Conservation (phyloP, 192 early-diverging fungal species). For the Backusella psychrophila region DNA sequence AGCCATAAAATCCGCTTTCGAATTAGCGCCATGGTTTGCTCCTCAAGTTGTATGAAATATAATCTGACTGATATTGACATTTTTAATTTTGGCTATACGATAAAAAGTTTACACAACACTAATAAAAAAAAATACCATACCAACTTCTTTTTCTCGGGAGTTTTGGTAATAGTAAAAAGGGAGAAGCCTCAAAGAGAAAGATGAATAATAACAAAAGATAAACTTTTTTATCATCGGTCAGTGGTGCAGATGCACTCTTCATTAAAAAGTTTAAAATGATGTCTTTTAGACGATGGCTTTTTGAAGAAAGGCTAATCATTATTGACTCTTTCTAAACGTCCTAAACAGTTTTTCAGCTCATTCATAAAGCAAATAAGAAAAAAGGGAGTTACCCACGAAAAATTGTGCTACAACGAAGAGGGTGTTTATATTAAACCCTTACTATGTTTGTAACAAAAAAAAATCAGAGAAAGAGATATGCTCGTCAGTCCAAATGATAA, state of each 20-base stretch:
- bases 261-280: conserved; percentile 85
- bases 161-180: not conserved
- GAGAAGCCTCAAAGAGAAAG: not conserved
- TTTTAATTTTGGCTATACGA: conserved; percentile 86
- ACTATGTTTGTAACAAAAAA: conserved; percentile 75
- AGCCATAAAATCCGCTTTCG: conserved; percentile 57
- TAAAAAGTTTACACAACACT: conserved; percentile 67
- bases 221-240: conserved; percentile 75
- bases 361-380: conserved; percentile 38
- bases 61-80: conserved; percentile 73
- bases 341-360: conserved; percentile 90
- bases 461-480: conserved; percentile 69
- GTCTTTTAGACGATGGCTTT: conserved; percentile 73
- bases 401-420: not conserved
- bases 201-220: not conserved
- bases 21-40: conserved; percentile 61
- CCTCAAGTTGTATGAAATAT: conserved; percentile 86
- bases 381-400: not conserved
- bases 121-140: not conserved
- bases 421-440: not conserved
- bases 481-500: conserved; percentile 89
- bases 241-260: conserved; percentile 78
- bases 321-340: conserved; percentile 88
- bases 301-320: conserved; percentile 91
- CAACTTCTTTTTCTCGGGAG: not conserved